Percentiles rank a stretch among this genome's conserved stretches.
Evolutionary conservation across 495 filamentous ascomycete genomes (phyloP).

Genomic region (Hypoxylon crocopeplum): DNA sequence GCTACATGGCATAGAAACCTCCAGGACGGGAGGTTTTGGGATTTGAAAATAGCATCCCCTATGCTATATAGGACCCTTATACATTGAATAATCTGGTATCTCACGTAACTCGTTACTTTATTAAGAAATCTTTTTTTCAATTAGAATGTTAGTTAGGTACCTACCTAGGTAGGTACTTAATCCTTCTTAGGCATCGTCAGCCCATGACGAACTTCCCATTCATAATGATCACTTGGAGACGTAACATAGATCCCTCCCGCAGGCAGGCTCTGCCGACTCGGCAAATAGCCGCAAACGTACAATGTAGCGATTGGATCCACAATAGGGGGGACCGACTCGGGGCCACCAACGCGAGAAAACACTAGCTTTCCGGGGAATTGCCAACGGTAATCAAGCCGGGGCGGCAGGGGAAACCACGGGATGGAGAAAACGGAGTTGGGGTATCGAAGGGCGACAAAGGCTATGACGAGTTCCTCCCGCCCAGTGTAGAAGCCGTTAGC

Average conservation of each 20-base stretch:
- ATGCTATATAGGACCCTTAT: neutral
- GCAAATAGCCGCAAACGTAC: constrained; percentile 23
- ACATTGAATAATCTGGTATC: no score
- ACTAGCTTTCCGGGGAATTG: constrained; percentile 31
- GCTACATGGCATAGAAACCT: neutral
- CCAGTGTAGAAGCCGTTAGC: constrained; percentile 29
- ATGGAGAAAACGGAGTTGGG: constrained; percentile 36
- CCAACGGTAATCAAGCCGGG: constrained; percentile 26
- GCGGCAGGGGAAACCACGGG: constrained; percentile 32
- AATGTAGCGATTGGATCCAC: constrained; percentile 30
- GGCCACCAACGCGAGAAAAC: constrained; percentile 25
- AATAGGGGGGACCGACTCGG: constrained; percentile 25
- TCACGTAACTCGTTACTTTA: no score
- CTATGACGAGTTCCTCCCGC: constrained; percentile 32
- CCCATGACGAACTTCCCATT: constrained; percentile 18
- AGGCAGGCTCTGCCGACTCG: constrained; percentile 5
- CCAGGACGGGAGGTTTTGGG: neutral
- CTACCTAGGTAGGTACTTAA: no score
- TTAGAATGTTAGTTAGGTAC: neutral
- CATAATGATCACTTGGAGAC: neutral
- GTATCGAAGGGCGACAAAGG: constrained; percentile 35
- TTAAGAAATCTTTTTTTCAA: neutral
- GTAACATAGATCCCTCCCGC: constrained; percentile 28
- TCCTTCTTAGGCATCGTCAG: neutral
- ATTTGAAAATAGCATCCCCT: constrained; percentile 4